Base-by-base conservation (phyloP, 805 yeast genomes). In the Teunomyces lycoperdinae region DNA sequence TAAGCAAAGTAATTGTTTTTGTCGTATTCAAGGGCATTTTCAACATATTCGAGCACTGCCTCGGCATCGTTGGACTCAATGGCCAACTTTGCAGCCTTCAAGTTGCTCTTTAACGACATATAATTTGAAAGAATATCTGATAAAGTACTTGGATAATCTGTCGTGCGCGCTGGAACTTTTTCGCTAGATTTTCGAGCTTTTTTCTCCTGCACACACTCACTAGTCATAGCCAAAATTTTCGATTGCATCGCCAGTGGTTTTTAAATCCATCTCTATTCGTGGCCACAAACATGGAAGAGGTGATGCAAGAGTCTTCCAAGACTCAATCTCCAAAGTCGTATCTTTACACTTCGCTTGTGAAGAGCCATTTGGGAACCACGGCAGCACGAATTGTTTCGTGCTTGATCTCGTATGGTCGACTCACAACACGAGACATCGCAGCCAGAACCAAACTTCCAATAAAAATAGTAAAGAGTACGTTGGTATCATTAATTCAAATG, bases 401-500 rank as follows among this genome's bases (percentile, higher is more conserved):
- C 2, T 70, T 91, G 55, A 71, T 87, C 47, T 77, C 85, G 46
- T 76, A 84, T 53, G 95, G 96, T 10, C 74, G 94, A 50, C 67
- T 84, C 31, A 76, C 80, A 0, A 73, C 84, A 1, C 64, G 63
- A 20, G 89, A 87, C 43, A 55, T 90, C 17, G 63, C 76, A 38
- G 61, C 66, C 26, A 66, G 68, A 44, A 70, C 84, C 2, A 65
- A 68, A 7, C 61, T 86, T 43, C 77, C 84, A 0, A 45, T 70
- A 0, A 63, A 77, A 10, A 66, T 77, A 10, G 80, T 88, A 14
- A 83, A 83, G 53, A 78, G 84, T 30, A 74, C 87, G 0, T 70
- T 92, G 38, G 95, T 88, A 4, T 79, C 91, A 6, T 69, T 92
- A 57, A 74, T 91, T 35, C 97, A 92, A 65, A 71, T 89, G 52